Base-by-base conservation (phyloP, 257 asterid species). In the Rubia yunnanensis region DNA sequence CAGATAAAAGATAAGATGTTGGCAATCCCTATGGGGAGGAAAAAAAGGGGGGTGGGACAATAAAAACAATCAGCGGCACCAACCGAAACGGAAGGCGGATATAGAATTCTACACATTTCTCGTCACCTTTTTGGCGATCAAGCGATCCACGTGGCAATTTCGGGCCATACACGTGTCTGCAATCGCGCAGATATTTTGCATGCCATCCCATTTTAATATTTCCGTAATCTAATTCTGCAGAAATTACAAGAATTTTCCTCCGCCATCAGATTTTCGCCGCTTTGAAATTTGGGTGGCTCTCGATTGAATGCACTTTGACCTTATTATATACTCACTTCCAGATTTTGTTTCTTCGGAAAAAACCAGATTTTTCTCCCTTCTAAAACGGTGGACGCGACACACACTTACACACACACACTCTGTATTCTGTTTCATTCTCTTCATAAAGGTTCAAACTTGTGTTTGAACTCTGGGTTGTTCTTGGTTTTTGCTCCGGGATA, bases 251-350 rank as follows among this genome's bases (percentile, higher is more conserved):
- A 49, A 73, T 17, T 61, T 83, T 54, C 75, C 10, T 67, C 77
- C 69, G 73, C 92, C 95, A 76, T 87, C 79, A 73, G 86, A 87
- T 87, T 55, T 64, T 77, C 71, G 80, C 80, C 76, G 79, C 84
- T 73, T 26, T 69, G 69, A 73, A 54, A 4, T 31, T 23, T 31
- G 26, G 44, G 44, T 49, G 60, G 64, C 14, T 53, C 27, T 53
- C 15, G 22, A 20, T 57, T 57, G 63, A 31, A 30, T 59, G 5
- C 1, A 17, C 8, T 6, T 59, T 59, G 44, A 22, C 35, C 27
- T 9, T 1, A 52, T 30, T 31, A 15, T 5, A 32, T 30, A 9
- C 22, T 52, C 20, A 6, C 26, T 5, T 50, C 15, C 0, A 13
- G 61, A 57, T 15, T 27, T 57, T 57, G 10, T 30, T 24, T 7